Evolutionary conservation across 805 yeast genomes (phyloP).

Genomic region (Sugiyamaella americana): DNA sequence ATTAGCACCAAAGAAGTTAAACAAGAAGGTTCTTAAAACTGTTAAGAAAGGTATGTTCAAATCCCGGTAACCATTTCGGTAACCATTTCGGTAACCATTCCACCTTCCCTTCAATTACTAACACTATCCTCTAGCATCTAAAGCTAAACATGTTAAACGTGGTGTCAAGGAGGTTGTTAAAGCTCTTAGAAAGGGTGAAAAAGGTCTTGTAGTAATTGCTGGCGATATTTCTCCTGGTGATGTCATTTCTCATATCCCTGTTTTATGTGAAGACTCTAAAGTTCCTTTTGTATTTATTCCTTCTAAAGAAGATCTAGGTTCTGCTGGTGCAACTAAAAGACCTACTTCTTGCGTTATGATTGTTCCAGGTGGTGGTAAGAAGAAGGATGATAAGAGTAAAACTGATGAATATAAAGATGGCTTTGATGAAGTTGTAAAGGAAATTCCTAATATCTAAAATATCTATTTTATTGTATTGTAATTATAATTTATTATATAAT

Average conservation of each 20-base stretch:
- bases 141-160: constrained; percentile 96
- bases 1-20: constrained; percentile 89
- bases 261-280: constrained; percentile 86
- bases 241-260: constrained; percentile 95
- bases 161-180: constrained; percentile 99
- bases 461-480: background rate
- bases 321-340: constrained; percentile 98
- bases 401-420: constrained; percentile 86
- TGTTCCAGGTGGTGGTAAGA: constrained; percentile 89
- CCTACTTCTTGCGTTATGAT: constrained; percentile 97
- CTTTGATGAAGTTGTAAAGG: constrained; percentile 91
- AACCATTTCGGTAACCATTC: background rate
- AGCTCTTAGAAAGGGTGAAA: constrained; percentile 95
- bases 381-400: constrained; percentile 52
- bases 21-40: constrained; percentile 90
- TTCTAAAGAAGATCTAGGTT: constrained; percentile 95
- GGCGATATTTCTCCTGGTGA: constrained; percentile 98
- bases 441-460: constrained; percentile 43
- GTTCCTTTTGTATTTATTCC: constrained; percentile 94
- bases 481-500: background rate
- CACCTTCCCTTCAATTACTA: background rate
- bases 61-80: constrained; percentile 12
- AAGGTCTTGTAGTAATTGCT: constrained; percentile 92
- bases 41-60: constrained; percentile 56
- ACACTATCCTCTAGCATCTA: constrained; percentile 53